Conservation (phyloP, 768 basidiomycete genomes). For the Mycena haematopus region DNA sequence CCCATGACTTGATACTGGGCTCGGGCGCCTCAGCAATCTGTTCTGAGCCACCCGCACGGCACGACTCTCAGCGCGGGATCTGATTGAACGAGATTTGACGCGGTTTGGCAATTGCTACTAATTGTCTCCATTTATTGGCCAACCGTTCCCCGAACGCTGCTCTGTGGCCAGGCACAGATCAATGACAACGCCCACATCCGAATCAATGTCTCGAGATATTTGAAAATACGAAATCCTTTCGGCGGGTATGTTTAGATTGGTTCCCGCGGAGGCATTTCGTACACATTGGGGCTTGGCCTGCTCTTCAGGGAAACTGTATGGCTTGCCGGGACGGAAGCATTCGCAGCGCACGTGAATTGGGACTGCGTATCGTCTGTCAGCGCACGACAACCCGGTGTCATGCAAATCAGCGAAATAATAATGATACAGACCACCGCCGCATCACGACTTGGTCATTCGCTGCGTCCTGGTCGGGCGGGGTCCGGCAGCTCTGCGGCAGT, state of each 20-base stretch:
- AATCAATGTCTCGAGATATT: neutral
- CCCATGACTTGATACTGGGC: neutral
- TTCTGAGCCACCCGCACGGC: neutral
- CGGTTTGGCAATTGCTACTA: too few relatives aligned
- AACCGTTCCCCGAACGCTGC: too few relatives aligned
- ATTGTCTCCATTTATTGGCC: too few relatives aligned
- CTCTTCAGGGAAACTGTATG: neutral
- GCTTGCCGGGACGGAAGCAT: neutral
- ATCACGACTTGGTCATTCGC: neutral
- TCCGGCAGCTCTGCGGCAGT: neutral
- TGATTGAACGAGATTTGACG: neutral
- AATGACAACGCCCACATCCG: conserved; percentile 8
- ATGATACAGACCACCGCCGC: neutral
- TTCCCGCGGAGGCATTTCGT: conserved; percentile 11
- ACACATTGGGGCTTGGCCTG: neutral
- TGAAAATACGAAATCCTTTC: conserved; percentile 6
- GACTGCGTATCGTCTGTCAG: neutral
- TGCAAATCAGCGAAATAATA: conserved; percentile 1
- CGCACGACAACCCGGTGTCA: neutral
- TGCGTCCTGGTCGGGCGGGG: neutral
- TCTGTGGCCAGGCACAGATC: conserved; percentile 14
- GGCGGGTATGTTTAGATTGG: conserved; percentile 4
- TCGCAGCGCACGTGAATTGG: conserved; percentile 2
- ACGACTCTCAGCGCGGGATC: neutral
- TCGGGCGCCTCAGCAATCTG: neutral